Percentiles rank a stretch among this genome's conserved stretches.
phyloP scores from a whole-genome alignment of 2,329 filamentous ascomycete species.

The Paracoccidioides lutzii region DNA sequence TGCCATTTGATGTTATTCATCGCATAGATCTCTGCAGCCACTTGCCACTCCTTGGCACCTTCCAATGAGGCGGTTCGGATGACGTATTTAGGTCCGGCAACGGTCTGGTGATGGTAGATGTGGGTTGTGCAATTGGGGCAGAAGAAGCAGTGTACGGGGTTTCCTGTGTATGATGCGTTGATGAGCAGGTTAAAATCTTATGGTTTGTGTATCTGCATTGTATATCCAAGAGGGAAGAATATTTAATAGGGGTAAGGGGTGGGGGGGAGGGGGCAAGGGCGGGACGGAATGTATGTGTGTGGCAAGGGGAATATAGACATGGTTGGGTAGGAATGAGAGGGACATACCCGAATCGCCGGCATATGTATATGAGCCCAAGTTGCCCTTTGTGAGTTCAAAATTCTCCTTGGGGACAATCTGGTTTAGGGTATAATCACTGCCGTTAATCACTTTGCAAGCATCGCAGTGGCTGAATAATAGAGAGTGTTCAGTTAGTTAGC shows the following conservation, averaged over 20 bases:
- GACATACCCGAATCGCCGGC: conserved; percentile 40
- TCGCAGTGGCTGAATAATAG: conserved; percentile 38
- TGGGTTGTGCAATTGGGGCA: conserved; percentile 45
- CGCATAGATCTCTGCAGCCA: conserved; percentile 42
- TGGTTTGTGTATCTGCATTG: background rate
- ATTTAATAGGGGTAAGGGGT: background rate
- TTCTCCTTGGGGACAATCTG: conserved; percentile 39
- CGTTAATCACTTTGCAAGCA: conserved; percentile 43
- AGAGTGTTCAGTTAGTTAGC: background rate
- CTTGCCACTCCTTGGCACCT: conserved; percentile 35
- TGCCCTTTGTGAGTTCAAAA: conserved; percentile 41
- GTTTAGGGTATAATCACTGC: conserved; percentile 41
- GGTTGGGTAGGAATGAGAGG: background rate
- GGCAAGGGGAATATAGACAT: background rate
- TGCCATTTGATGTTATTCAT: conserved; percentile 42
- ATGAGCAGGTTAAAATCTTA: background rate
- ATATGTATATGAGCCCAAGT: conserved; percentile 42
- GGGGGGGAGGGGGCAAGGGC: background rate
- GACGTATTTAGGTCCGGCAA: conserved; percentile 38
- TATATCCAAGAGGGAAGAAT: no score
- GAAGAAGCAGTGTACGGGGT: conserved; percentile 45
- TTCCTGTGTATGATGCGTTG: conserved; percentile 25
- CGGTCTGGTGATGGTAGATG: conserved; percentile 44
- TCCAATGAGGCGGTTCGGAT: conserved; percentile 40
- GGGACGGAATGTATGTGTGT: background rate